Evolutionary conservation across 768 basidiomycete species (phyloP).

Genomic region (Panus rudis): DNA sequence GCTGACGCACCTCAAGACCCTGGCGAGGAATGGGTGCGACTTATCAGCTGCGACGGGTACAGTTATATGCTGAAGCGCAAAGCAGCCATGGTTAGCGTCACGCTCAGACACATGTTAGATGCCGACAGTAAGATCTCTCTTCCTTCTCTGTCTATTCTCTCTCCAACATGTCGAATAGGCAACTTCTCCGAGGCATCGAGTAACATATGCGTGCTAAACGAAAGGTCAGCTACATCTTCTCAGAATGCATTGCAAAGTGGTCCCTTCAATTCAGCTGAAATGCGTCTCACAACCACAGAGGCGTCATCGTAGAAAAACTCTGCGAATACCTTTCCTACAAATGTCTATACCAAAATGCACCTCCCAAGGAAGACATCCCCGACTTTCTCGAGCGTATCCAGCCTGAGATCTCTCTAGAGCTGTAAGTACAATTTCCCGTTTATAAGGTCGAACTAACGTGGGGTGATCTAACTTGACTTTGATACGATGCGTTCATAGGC

Average conservation of each 20-base stretch:
- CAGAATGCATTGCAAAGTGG: no score
- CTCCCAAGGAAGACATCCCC: slow-evolving; percentile 72
- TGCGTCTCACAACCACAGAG: slow-evolving; percentile 22
- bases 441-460: not conserved
- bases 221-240: slow-evolving; percentile 49
- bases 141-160: slow-evolving; percentile 6
- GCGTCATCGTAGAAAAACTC: slow-evolving; percentile 76
- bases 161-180: slow-evolving; percentile 31
- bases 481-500: slow-evolving; percentile 24
- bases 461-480: not conserved
- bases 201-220: slow-evolving; percentile 61
- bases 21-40: slow-evolving; percentile 59
- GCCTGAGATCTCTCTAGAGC: slow-evolving; percentile 81
- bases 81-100: slow-evolving; percentile 73
- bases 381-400: slow-evolving; percentile 81
- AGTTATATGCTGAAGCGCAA: slow-evolving; percentile 72
- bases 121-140: slow-evolving; percentile 49
- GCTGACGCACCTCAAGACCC: no score
- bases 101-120: slow-evolving; percentile 75
- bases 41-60: slow-evolving; percentile 74
- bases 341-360: slow-evolving; percentile 63
- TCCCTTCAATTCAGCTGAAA: not conserved
- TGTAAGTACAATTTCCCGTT: slow-evolving; percentile 46
- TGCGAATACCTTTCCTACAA: slow-evolving; percentile 89
- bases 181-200: slow-evolving; percentile 69